Evolutionary conservation across 2,329 filamentous ascomycete genomes (phyloP).

Genomic region (Ophiostoma angusticollis): DNA sequence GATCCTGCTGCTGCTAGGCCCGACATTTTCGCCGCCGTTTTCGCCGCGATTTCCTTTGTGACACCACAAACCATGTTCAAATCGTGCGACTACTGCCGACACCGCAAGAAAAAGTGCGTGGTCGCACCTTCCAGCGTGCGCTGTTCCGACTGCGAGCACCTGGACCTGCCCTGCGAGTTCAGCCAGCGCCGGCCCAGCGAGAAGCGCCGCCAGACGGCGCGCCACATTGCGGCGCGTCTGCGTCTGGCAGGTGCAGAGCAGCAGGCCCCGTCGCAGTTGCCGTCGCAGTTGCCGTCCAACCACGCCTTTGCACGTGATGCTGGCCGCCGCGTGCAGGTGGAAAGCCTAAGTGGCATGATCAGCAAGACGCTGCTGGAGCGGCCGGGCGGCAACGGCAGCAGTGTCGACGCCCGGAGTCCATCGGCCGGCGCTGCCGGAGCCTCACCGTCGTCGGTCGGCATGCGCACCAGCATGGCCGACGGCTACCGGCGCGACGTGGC

Average conservation of each 20-base stretch:
- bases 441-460: neutral
- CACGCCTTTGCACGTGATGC: neutral
- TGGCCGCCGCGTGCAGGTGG: neutral
- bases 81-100: conserved; percentile 8
- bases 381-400: neutral
- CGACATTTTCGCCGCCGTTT: conserved; percentile 3
- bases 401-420: no score
- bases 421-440: no score
- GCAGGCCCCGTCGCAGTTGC: no score
- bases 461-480: neutral
- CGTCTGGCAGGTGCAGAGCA: neutral
- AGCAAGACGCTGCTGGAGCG: neutral
- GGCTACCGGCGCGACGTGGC: neutral
- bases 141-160: conserved; percentile 4
- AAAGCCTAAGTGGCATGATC: conserved; percentile 4
- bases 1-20: neutral
- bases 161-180: conserved; percentile 6
- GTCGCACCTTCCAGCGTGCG: neutral
- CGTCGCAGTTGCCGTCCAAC: neutral
- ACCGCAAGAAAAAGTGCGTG: conserved; percentile 6
- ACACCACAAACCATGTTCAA: conserved; percentile 7
- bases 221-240: conserved; percentile 1
- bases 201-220: conserved; percentile 3
- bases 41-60: no score
- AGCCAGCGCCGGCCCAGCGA: conserved; percentile 2